Evolutionary conservation across 2,329 filamentous ascomycete genomes (phyloP).

Genomic region (Xylariaceae sp.): DNA sequence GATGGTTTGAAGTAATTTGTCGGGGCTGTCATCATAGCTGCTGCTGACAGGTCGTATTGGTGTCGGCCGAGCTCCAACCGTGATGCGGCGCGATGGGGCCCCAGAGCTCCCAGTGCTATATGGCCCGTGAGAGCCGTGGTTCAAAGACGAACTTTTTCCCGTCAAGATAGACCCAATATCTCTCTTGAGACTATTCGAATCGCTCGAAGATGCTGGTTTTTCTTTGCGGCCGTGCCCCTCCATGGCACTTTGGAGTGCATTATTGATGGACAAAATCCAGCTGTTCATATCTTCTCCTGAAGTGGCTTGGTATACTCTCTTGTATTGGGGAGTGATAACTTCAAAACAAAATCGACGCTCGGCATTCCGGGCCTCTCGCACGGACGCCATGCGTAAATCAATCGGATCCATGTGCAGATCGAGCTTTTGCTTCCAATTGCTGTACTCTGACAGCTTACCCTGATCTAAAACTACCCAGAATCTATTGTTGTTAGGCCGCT

Average conservation of each 20-base stretch:
- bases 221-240: constrained; percentile 66
- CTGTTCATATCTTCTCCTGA: constrained; percentile 97
- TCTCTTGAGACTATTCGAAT: constrained; percentile 59
- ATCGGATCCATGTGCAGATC: constrained; percentile 98
- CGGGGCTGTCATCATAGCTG: constrained; percentile 73
- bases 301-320: constrained; percentile 93
- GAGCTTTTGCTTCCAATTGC: constrained; percentile 97
- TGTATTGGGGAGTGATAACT: constrained; percentile 94
- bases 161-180: constrained; percentile 92
- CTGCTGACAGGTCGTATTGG: constrained; percentile 64
- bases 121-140: constrained; percentile 44
- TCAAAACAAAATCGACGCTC: constrained; percentile 97
- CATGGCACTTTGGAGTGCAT: constrained; percentile 90
- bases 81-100: constrained; percentile 75
- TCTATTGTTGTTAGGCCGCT: constrained; percentile 40
- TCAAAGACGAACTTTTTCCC: constrained; percentile 76
- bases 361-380: constrained; percentile 88
- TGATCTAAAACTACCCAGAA: constrained; percentile 99
- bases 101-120: constrained; percentile 43
- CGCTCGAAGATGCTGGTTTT: constrained; percentile 41
- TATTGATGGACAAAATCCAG: constrained; percentile 96
- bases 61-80: constrained; percentile 79
- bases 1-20: constrained; percentile 79
- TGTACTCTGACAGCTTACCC: constrained; percentile 94
- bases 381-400: constrained; percentile 92